Percentiles rank a stretch among this genome's conserved stretches.
phyloP scores from a whole-genome alignment of 2,329 filamentous ascomycete species.

The Ophiostoma perfectum region DNA sequence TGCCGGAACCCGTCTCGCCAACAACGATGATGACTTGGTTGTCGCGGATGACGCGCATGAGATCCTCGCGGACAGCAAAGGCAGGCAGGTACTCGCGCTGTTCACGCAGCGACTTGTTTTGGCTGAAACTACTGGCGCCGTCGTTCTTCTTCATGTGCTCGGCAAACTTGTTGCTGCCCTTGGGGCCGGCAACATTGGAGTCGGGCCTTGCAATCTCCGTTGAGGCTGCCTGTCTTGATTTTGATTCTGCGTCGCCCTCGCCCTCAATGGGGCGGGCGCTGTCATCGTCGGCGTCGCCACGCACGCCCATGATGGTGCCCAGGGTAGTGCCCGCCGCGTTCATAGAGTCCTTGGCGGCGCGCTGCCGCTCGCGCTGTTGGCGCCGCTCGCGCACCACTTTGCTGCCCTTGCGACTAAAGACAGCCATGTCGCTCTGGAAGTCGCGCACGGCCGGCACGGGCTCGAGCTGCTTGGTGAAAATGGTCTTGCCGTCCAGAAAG shows the following conservation, averaged over 20 bases:
- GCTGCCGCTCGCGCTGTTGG: conserved; percentile 87
- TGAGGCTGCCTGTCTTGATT: conserved; percentile 35
- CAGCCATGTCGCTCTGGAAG: conserved; percentile 96
- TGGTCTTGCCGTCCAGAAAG: conserved; percentile 87
- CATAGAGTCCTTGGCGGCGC: conserved; percentile 91
- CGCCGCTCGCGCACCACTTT: conserved; percentile 85
- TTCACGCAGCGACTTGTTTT: conserved; percentile 82
- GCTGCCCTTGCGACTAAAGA: conserved; percentile 93
- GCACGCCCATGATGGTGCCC: conserved; percentile 92
- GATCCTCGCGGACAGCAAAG: conserved; percentile 90
- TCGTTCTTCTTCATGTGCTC: conserved; percentile 84
- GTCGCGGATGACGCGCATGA: conserved; percentile 85
- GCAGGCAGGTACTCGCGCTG: conserved; percentile 91
- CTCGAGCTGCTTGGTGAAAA: conserved; percentile 96
- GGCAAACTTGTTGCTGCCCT: conserved; percentile 62
- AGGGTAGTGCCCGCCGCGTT: conserved; percentile 86
- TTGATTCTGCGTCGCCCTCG: conserved; percentile 48
- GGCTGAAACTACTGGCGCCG: conserved; percentile 84
- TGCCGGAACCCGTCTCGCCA: conserved; percentile 93
- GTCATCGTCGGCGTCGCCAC: conserved; percentile 91
- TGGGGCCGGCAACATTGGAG: background rate
- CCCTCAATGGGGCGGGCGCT: conserved; percentile 73
- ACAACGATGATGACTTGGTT: conserved; percentile 97
- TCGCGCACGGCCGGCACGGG: conserved; percentile 90
- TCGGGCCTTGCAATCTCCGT: background rate